phyloP scores from a whole-genome alignment of 1,139 yeast genomes.

The Candida pseudocylindracea region DNA sequence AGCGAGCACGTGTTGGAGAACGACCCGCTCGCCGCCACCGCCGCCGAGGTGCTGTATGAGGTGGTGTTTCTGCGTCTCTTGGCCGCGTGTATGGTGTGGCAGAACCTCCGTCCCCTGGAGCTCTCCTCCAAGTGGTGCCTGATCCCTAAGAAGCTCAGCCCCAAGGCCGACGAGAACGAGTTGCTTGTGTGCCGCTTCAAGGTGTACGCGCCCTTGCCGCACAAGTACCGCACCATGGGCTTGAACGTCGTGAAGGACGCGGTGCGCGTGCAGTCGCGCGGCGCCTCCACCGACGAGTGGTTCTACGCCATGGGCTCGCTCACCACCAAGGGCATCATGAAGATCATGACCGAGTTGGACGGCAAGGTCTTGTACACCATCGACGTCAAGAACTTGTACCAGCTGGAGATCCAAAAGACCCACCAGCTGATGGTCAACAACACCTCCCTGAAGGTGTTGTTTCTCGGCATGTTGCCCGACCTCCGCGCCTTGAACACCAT shows the following conservation, averaged over 20 bases:
- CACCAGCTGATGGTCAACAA: slow-evolving; percentile 43
- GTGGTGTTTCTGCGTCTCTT: slow-evolving; percentile 24
- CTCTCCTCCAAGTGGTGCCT: slow-evolving; percentile 33
- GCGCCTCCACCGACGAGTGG: slow-evolving; percentile 33
- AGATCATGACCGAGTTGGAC: slow-evolving; percentile 40
- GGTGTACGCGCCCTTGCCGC: slow-evolving; percentile 36
- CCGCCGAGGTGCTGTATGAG: slow-evolving; percentile 5
- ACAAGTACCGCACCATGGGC: slow-evolving; percentile 18
- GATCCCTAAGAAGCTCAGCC: slow-evolving; percentile 14
- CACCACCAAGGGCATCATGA: slow-evolving; percentile 41
- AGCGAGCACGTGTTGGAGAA: too few species aligned
- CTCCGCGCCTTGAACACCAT: slow-evolving; percentile 22
- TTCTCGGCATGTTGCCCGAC: slow-evolving; percentile 31
- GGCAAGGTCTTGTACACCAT: slow-evolving; percentile 44
- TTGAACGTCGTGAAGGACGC: slow-evolving; percentile 12
- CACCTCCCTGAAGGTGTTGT: slow-evolving; percentile 26
- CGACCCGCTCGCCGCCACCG: too few species aligned
- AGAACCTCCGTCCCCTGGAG: slow-evolving; percentile 32
- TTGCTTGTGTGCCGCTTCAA: slow-evolving; percentile 43
- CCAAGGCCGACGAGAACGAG: slow-evolving; percentile 11
- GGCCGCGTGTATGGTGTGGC: slow-evolving; percentile 41
- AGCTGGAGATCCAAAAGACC: slow-evolving; percentile 47
- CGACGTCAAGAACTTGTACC: slow-evolving; percentile 28
- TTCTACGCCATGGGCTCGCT: slow-evolving; percentile 55
- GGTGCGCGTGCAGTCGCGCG: neutral